Evolutionary conservation across 2,329 filamentous ascomycete species (phyloP).

Genomic region (Bipolaris gigantea): DNA sequence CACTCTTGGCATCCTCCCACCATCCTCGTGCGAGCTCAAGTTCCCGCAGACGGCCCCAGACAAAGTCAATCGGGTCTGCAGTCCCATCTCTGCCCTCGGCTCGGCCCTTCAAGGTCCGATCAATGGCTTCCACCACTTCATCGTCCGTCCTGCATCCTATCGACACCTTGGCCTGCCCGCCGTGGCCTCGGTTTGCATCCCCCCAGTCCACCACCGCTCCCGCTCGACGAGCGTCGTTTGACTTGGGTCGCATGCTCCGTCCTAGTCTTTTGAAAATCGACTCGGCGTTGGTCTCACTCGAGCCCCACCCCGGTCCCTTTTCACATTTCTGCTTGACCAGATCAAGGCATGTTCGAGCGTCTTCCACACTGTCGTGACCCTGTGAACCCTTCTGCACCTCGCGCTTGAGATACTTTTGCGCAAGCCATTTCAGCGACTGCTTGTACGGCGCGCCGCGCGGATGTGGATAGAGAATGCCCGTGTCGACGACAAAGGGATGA

Average conservation of each 20-base stretch:
- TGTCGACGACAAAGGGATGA: slow-evolving; percentile 93
- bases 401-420: slow-evolving; percentile 79
- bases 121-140: slow-evolving; percentile 60
- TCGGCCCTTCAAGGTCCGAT: slow-evolving; percentile 55
- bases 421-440: slow-evolving; percentile 85
- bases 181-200: slow-evolving; percentile 67
- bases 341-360: slow-evolving; percentile 87
- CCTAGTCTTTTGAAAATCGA: slow-evolving; percentile 84
- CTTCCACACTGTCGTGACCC: slow-evolving; percentile 91
- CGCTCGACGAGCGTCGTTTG: slow-evolving; percentile 43
- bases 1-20: slow-evolving; percentile 57
- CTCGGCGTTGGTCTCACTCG: slow-evolving; percentile 75
- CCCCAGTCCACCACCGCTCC: slow-evolving; percentile 90
- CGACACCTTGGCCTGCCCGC: slow-evolving; percentile 57
- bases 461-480: slow-evolving; percentile 85
- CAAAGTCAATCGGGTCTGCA: slow-evolving; percentile 60
- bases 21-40: slow-evolving; percentile 63
- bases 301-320: slow-evolving; percentile 84
- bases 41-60: slow-evolving; percentile 64
- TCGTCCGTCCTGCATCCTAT: slow-evolving; percentile 61
- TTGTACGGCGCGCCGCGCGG: slow-evolving; percentile 87
- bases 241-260: slow-evolving; percentile 55
- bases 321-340: slow-evolving; percentile 96
- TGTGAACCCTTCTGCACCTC: slow-evolving; percentile 81
- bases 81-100: slow-evolving; percentile 48